Base-by-base conservation (phyloP, 1,284 basidiomycete species). In the Bondarzewia mesenterica region DNA sequence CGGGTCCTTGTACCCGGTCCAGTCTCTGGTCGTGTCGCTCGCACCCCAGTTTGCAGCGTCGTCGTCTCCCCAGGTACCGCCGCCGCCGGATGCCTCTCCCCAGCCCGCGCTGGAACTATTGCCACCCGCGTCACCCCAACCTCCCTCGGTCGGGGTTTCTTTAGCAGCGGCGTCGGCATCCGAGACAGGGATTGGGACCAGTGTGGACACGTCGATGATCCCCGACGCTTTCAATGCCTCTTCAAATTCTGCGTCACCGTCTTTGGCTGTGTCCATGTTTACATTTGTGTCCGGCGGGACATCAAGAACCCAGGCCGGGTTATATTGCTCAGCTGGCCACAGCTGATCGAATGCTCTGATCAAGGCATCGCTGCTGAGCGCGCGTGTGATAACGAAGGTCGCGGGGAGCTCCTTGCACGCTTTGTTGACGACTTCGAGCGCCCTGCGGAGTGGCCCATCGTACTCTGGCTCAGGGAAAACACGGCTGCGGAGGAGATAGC, bases 401-500 rank as follows among this genome's bases (percentile, higher is more conserved):
- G 71, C 55, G 2, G 78, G 79, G 1, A 89, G 73, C 58, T 88
- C 81, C 15, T 64, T 66, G 38, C 66, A 63, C 1, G 81, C 85
- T 15, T 59, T 57, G 45, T 77, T 71, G 35, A 75, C 62, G 27
- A 77, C 60, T 4, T 61, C 65, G 10, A 81, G 57, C 1, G 81
- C 76, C n/a, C 60, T 64, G 29, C 66, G 65, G 45, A 87, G 62
- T 3, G 64, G 67, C 2, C 68, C 65, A 45, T 78, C 73, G 46
- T 68, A 61, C 50, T 69, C 61, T 1, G 48, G 51, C 50, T 70
- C 68, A 39, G 70, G 71, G 36, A 86, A 66, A 18, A 78, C 72
- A n/a, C 66, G 60, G 57, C 75, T 80, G 20, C 79, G 75, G 12
- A 83, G 48, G 32, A 88, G 58, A 58, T 77, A 88, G 14, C 72